phyloP scores from a whole-genome alignment of 2,329 filamentous ascomycete species.

The Phialemonium atrogriseum region DNA sequence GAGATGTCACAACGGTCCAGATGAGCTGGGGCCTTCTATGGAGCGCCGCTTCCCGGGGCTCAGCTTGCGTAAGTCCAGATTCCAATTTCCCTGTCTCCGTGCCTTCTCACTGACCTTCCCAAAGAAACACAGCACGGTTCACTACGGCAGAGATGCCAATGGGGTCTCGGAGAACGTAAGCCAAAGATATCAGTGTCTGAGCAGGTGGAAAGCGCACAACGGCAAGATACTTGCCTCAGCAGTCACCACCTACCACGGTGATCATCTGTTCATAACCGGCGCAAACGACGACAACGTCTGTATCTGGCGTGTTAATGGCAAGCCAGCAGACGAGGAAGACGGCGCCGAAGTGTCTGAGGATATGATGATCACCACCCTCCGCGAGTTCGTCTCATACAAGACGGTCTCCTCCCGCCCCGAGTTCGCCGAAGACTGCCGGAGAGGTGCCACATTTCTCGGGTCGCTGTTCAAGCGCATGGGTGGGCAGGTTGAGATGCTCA shows the following conservation, averaged over 20 bases:
- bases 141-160: constrained; percentile 49
- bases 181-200: constrained; percentile 24
- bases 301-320: constrained; percentile 68
- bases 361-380: constrained; percentile 61
- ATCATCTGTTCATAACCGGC: constrained; percentile 86
- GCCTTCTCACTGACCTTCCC: background rate
- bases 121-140: constrained; percentile 59
- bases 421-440: constrained; percentile 84
- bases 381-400: constrained; percentile 83
- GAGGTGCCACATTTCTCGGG: constrained; percentile 84
- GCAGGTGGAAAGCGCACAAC: constrained; percentile 55
- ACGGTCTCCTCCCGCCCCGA: constrained; percentile 83
- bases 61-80: constrained; percentile 57
- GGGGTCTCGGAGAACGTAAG: constrained; percentile 48
- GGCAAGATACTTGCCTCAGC: constrained; percentile 84
- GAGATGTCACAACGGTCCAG: constrained; percentile 78
- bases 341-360: constrained; percentile 35
- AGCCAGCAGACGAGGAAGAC: constrained; percentile 26
- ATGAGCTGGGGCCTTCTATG: constrained; percentile 81
- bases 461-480: constrained; percentile 88
- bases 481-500: constrained; percentile 83
- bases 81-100: background rate
- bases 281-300: constrained; percentile 87
- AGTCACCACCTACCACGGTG: constrained; percentile 58
- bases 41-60: constrained; percentile 84